Evolutionary conservation across 1,284 basidiomycete species (phyloP).

Genomic region (Moniliella sp.): DNA sequence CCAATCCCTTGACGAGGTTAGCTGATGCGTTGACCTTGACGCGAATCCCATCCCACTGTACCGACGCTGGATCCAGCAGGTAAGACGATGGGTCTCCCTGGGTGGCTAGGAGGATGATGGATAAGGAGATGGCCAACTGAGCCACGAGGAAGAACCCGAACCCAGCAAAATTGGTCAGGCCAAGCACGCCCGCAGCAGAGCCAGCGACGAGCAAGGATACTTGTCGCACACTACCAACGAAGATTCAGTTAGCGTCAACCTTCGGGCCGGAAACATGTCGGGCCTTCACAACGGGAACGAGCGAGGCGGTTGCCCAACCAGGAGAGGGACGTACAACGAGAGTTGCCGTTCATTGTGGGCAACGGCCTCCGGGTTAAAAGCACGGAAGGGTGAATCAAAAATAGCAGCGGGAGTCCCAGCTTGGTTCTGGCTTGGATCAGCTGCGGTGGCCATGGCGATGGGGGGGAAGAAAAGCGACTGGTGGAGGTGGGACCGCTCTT

Average conservation of each 20-base stretch:
- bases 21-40: not conserved
- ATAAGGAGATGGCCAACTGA: conserved; percentile 13
- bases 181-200: conserved; percentile 19
- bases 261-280: not conserved
- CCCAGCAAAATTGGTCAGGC: conserved; percentile 21
- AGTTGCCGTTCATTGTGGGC: conserved; percentile 19
- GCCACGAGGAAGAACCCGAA: conserved; percentile 22
- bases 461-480: too few species aligned
- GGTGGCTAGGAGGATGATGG: conserved; percentile 14
- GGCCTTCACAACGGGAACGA: not conserved
- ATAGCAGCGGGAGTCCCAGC: too few species aligned
- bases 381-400: not conserved
- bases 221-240: conserved; percentile 14
- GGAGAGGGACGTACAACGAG: conserved; percentile 13
- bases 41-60: conserved; percentile 2
- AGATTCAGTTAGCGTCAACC: not conserved
- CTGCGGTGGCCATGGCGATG: too few species aligned
- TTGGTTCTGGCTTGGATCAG: too few species aligned
- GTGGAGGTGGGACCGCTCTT: too few species aligned
- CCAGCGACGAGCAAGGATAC: conserved; percentile 20
- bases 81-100: conserved; percentile 6
- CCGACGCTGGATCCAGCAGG: conserved; percentile 7
- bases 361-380: conserved; percentile 16
- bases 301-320: not conserved
- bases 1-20: conserved; percentile 6